These are phyloP conservation scores for Phytophthora pini DNA, from an alignment of 352 stramenopile genomes.

Conservation along the genomic window DNA sequence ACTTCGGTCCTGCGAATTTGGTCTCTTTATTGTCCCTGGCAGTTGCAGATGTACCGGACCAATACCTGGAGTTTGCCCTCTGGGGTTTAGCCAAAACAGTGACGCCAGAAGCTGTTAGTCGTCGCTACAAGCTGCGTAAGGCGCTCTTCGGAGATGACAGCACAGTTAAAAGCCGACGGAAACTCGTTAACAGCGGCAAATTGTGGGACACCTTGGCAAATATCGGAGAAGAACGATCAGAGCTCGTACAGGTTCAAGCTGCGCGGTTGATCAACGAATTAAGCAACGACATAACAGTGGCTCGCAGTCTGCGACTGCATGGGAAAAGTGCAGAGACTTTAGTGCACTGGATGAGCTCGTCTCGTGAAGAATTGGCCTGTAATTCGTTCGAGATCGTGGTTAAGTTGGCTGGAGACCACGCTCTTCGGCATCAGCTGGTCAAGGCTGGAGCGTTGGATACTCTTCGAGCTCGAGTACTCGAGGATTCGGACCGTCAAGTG, in stretches of 20 bases:
- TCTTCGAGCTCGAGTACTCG: constrained; percentile 48
- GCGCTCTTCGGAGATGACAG: constrained; percentile 69
- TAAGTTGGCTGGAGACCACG: constrained; percentile 46
- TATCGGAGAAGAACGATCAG: constrained; percentile 26
- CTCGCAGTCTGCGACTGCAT: constrained; percentile 35
- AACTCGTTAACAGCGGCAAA: constrained; percentile 56
- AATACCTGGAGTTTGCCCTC: constrained; percentile 75
- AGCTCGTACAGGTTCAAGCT: constrained; percentile 55
- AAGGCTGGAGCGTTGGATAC: constrained; percentile 48
- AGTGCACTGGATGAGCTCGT: constrained; percentile 55
- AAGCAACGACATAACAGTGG: constrained; percentile 35
- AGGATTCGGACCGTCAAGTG: constrained; percentile 48
- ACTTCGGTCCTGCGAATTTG: constrained; percentile 73
- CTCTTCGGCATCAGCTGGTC: constrained; percentile 46
- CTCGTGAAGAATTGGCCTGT: constrained; percentile 38
- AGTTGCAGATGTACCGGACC: constrained; percentile 59
- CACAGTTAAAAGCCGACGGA: constrained; percentile 52
- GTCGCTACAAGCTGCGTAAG: constrained; percentile 61
- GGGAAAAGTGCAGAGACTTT: constrained; percentile 33
- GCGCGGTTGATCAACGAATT: constrained; percentile 51
- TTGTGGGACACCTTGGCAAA: constrained; percentile 56
- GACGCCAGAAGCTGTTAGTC: constrained; percentile 41
- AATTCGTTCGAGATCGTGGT: constrained; percentile 50
- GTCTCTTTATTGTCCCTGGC: constrained; percentile 70
- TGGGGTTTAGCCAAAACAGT: constrained; percentile 65